A percentile compares a stretch with the other conserved stretches of the same genome.
phyloP scores from a whole-genome alignment of 169 alveolate species.

The Eimeria maxima region DNA sequence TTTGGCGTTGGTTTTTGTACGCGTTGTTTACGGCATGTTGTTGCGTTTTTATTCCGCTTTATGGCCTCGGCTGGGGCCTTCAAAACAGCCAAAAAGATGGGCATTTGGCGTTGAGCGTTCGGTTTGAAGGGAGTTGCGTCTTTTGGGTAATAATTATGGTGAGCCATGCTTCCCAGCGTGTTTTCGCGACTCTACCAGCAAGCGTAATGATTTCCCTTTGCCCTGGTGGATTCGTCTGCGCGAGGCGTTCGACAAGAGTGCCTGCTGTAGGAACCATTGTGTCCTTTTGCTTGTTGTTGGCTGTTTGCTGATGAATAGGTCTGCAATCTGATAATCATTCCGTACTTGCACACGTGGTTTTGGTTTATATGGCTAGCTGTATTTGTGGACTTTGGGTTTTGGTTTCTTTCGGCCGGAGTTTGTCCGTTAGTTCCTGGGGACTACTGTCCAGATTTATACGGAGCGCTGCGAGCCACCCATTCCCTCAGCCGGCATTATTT shows the following conservation, averaged over 20 bases:
- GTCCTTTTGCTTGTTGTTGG: not conserved
- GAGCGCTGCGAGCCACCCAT: conserved; percentile 67
- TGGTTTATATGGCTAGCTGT: conserved; percentile 81
- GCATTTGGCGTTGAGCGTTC: conserved; percentile 6
- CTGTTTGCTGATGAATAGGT: conserved; percentile 45
- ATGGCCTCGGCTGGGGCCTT: conserved; percentile 74
- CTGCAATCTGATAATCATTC: conserved; percentile 80
- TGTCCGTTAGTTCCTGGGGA: conserved; percentile 72
- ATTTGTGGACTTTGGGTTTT: conserved; percentile 62
- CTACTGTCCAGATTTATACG: conserved; percentile 73
- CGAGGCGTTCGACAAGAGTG: too few relatives aligned
- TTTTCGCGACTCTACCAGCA: too few relatives aligned
- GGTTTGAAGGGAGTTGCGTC: conserved; percentile 65
- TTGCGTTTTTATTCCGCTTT: conserved; percentile 67
- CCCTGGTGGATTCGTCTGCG: too few relatives aligned
- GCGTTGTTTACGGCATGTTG: conserved; percentile 62
- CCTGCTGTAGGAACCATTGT: not conserved
- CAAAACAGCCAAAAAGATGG: conserved; percentile 9
- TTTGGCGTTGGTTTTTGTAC: conserved; percentile 76
- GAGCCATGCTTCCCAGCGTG: not conserved
- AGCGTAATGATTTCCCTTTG: too few relatives aligned
- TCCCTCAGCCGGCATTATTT: conserved; percentile 55
- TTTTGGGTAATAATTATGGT: conserved; percentile 75
- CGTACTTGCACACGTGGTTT: conserved; percentile 84
- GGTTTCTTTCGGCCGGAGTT: conserved; percentile 60